Evolutionary conservation across 2,329 filamentous ascomycete species (phyloP), one percentile per base, ranked within the genome.

Genomic region (Fonsecaea pedrosoi): DNA sequence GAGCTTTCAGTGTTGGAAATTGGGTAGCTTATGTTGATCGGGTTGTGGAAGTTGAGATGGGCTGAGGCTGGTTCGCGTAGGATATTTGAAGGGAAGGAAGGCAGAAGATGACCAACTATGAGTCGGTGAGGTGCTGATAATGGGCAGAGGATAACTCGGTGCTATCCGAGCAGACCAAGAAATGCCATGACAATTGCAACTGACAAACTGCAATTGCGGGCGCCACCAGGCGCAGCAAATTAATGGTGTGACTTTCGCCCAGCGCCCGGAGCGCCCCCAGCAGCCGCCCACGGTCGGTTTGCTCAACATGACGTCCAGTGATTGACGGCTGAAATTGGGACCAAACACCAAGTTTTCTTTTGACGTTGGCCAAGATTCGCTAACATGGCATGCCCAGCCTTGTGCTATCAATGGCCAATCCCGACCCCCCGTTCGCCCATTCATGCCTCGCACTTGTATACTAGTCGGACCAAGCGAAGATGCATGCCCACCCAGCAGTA

Each of bases 341-440:
- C 40, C 21, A 18, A 45, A 18, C 5, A 21, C 40, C 40, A 18
- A 10, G 40, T 6, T 50, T 25, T 21, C 37, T 53, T 37, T 56
- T 60, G 54, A 66, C 54, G 48, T 59, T 10, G 2, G 64, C 59
- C 59, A 59, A 66, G 60, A 37, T 30, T 40, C 38, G 54, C 40
- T 62, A 62, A 42, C 32, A 30, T 38, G 35, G 21, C 35, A 30
- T 55, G 60, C 55, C 64, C 60, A 67, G 64, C 64, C 64, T 63
- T 55, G 48, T 55, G 45, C 56, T 67, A 67, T 67, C 64, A 57
- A 48, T 65, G 63, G 38, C 53, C 64, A 62, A 54, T 66, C 56
- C 10, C 54, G 30, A 21, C n/a, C 37, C 32, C 35, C 38, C 32
- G 21, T 65, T 54, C n/a, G 42, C 8, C 45, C 45, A 18, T 15